Base-by-base conservation (phyloP, 352 stramenopile species). In the Phytophthora capsici region DNA sequence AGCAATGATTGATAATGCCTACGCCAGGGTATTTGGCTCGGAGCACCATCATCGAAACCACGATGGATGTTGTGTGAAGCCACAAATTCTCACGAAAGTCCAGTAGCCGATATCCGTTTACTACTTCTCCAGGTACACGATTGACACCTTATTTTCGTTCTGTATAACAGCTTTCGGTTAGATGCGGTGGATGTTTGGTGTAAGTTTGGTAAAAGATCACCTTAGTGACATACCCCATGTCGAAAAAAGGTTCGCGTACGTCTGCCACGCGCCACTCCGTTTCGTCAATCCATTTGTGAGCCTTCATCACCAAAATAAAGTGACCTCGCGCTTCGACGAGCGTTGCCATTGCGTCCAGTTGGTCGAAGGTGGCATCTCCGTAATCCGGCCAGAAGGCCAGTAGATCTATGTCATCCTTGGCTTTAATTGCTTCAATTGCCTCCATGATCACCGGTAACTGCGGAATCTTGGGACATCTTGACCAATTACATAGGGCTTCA, bases 1-100 rank as follows among this genome's bases (percentile, higher is more conserved):
- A 51, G 6, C 12, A 17, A 10, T 10, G 34, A 6, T 13, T 17
- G 16, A 40, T 40, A 17, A 13, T 34, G 2, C 8, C 32, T 10
- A 45, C 32, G 13, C 26, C 6, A 3, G 17, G 22, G 19, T 56
- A 56, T 22, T 45, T 19, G 10, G 26, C n/a, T 5, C 26, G 25
- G 1, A 41, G n/a, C 3, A 44, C 17, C 14, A 56, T 17, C 1
- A 56, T 4, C 1, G 48, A 43, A 6, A 40, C 1, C 10, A 53
- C 17, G 9, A 53, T 53, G 17, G 23, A 41, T 1, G 46, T 53
- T 0, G 26, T 40, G 16, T 46, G 49, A 1, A 57, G 34, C 49
- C 34, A 47, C 0, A 46, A 4, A 13, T 57, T 58, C 9, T 58
- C 38, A 3, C 51, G 38, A 30, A 58, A 49, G 17, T 49, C 25